A percentile compares a stretch with the other conserved stretches of the same genome.
Evolutionary conservation across 2,329 filamentous ascomycete species (phyloP).

Genomic region (Aspergillus persii): DNA sequence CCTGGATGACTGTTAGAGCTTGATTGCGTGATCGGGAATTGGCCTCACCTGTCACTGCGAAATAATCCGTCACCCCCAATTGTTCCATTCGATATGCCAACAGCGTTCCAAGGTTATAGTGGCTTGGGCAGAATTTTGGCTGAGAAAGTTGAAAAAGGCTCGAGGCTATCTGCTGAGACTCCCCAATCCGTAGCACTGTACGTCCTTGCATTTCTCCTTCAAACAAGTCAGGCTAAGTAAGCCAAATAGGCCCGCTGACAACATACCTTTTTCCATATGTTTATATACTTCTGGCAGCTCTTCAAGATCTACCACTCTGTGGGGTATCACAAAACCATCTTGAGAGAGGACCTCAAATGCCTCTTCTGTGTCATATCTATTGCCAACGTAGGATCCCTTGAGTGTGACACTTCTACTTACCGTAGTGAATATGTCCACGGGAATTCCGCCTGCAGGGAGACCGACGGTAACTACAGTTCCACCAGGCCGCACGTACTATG

Average conservation of each 20-base stretch:
- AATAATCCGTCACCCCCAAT: conserved; percentile 3
- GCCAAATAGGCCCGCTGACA: too few relatives aligned
- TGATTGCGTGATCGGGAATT: background rate
- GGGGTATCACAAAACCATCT: too few relatives aligned
- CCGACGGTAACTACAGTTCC: conserved; percentile 84
- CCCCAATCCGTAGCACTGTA: background rate
- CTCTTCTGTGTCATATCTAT: conserved; percentile 79
- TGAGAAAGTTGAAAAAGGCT: background rate
- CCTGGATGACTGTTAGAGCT: background rate
- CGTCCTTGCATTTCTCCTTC: background rate
- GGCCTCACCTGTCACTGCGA: background rate
- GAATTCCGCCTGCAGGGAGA: conserved; percentile 73
- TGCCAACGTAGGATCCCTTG: conserved; percentile 87
- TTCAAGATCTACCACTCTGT: conserved; percentile 72
- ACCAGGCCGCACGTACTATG: conserved; percentile 72
- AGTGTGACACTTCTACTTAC: conserved; percentile 86
- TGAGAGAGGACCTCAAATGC: conserved; percentile 77
- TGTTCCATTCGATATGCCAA: conserved; percentile 1
- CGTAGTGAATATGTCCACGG: conserved; percentile 79
- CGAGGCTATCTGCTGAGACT: background rate
- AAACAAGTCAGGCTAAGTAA: too few relatives aligned
- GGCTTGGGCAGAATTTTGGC: background rate
- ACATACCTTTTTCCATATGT: conserved; percentile 53
- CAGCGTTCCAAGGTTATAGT: background rate
- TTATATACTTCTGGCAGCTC: conserved; percentile 75